Evolutionary conservation across 2,329 filamentous ascomycete genomes (phyloP).

Genomic region (Xylaria polymorpha): DNA sequence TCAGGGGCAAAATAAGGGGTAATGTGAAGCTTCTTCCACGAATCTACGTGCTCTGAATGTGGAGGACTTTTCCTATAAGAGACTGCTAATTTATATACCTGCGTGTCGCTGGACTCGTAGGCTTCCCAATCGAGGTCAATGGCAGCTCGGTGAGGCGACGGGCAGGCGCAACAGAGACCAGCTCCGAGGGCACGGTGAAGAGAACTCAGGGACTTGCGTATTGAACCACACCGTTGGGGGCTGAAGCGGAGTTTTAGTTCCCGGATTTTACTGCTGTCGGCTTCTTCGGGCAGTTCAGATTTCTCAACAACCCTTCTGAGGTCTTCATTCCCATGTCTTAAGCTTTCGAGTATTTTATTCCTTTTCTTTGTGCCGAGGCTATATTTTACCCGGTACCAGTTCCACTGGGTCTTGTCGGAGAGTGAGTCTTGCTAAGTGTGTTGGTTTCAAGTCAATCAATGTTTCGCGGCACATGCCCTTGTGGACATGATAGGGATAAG

Average conservation of each 20-base stretch:
- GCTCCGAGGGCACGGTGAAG: constrained; percentile 22
- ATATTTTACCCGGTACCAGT: constrained; percentile 22
- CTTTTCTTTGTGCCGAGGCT: constrained; percentile 21
- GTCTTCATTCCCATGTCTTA: constrained; percentile 15
- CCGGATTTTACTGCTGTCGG: constrained; percentile 17
- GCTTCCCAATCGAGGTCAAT: constrained; percentile 21
- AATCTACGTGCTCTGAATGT: not conserved
- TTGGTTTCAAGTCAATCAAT: constrained; percentile 5
- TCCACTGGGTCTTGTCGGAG: constrained; percentile 9
- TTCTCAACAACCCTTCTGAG: constrained; percentile 20
- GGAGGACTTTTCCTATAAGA: constrained; percentile 3
- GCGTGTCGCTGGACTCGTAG: constrained; percentile 17
- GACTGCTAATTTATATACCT: constrained; percentile 20
- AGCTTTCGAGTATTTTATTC: constrained; percentile 16
- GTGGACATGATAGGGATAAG: not conserved
- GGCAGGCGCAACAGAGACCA: constrained; percentile 14
- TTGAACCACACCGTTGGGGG: constrained; percentile 13
- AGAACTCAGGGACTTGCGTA: constrained; percentile 16
- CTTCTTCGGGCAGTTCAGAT: constrained; percentile 20
- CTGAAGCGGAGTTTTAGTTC: constrained; percentile 21
- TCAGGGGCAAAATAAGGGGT: constrained; percentile 3
- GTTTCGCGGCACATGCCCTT: not conserved
- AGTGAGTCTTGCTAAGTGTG: constrained; percentile 8
- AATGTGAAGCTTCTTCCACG: constrained; percentile 24
- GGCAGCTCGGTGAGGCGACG: constrained; percentile 19